These are phyloP conservation scores for Alternaria sp. DNA, from an alignment of 2,329 filamentous ascomycete species.

Conservation along the genomic window DNA sequence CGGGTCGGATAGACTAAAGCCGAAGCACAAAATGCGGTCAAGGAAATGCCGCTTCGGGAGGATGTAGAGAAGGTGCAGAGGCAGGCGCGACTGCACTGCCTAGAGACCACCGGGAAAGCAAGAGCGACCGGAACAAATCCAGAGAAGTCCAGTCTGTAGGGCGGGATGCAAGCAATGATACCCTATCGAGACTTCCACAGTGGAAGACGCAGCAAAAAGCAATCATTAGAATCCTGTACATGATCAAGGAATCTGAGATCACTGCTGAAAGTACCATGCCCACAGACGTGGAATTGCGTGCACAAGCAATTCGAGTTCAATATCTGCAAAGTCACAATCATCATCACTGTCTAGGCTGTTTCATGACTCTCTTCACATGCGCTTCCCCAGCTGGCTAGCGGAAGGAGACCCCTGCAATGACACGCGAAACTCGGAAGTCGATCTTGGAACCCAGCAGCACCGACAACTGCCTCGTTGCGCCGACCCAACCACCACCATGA, in stretches of 20 bases:
- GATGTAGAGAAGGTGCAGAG: not conserved
- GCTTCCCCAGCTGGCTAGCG: conserved; percentile 5
- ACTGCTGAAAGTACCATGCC: not conserved
- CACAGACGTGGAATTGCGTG: not conserved
- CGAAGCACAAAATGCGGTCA: not conserved
- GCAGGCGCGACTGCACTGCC: not conserved
- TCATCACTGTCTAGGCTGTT: not conserved
- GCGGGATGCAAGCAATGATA: conserved; percentile 9
- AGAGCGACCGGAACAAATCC: not conserved
- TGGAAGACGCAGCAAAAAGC: conserved; percentile 2
- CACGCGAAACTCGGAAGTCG: conserved; percentile 9
- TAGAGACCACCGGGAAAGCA: not conserved
- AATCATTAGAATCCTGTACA: not conserved
- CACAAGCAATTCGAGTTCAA: not conserved
- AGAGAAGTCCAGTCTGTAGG: not conserved
- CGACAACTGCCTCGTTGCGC: conserved; percentile 2
- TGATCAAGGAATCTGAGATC: no score
- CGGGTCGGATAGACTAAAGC: not conserved
- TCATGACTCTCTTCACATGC: conserved; percentile 4
- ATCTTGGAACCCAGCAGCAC: conserved; percentile 7
- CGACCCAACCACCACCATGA: conserved; percentile 24
- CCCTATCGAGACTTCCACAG: not conserved
- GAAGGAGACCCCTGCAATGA: conserved; percentile 12
- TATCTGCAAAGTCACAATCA: not conserved
- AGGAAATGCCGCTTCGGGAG: conserved; percentile 8